Conservation (phyloP, 352 stramenopile genomes). For the Thraustochytrium sp. region DNA sequence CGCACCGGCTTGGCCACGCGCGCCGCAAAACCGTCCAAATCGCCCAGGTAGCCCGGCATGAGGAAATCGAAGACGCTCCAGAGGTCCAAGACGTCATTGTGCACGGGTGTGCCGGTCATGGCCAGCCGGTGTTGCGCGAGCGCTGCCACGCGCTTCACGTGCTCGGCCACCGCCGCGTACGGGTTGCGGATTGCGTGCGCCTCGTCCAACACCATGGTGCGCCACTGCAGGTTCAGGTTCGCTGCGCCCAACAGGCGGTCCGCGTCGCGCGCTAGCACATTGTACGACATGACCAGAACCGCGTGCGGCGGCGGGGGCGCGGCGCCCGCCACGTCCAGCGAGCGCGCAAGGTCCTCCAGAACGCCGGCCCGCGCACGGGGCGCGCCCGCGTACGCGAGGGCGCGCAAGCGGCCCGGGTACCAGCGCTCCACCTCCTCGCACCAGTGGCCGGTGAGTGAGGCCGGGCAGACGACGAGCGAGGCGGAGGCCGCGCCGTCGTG, state of each 20-base stretch:
- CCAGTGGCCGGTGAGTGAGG: conserved; percentile 90
- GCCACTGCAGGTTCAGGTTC: conserved; percentile 62
- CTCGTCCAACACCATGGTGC: conserved; percentile 90
- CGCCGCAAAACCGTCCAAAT: conserved; percentile 55
- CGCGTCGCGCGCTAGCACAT: conserved; percentile 73
- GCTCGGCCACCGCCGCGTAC: conserved; percentile 72
- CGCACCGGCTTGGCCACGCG: conserved; percentile 61
- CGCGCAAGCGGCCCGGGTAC: conserved; percentile 56
- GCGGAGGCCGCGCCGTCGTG: not conserved
- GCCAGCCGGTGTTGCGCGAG: conserved; percentile 76
- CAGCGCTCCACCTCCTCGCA: conserved; percentile 76
- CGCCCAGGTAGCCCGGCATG: conserved; percentile 92
- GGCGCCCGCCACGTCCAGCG: conserved; percentile 52
- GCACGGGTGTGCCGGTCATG: conserved; percentile 92
- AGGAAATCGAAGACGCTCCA: conserved; percentile 96
- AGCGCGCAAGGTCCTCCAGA: conserved; percentile 45
- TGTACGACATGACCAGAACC: conserved; percentile 67
- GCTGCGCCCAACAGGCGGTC: conserved; percentile 46
- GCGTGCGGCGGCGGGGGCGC: conserved; percentile 54
- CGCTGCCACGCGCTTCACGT: conserved; percentile 62
- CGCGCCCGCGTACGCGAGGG: conserved; percentile 70
- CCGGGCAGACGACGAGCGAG: conserved; percentile 85
- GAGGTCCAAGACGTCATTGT: conserved; percentile 93
- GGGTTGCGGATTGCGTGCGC: conserved; percentile 94
- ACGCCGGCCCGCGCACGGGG: conserved; percentile 55